Percentiles rank a stretch among this genome's conserved stretches.
phyloP scores from a whole-genome alignment of 2,329 filamentous ascomycete genomes.

The Colletotrichum gigasporum region DNA sequence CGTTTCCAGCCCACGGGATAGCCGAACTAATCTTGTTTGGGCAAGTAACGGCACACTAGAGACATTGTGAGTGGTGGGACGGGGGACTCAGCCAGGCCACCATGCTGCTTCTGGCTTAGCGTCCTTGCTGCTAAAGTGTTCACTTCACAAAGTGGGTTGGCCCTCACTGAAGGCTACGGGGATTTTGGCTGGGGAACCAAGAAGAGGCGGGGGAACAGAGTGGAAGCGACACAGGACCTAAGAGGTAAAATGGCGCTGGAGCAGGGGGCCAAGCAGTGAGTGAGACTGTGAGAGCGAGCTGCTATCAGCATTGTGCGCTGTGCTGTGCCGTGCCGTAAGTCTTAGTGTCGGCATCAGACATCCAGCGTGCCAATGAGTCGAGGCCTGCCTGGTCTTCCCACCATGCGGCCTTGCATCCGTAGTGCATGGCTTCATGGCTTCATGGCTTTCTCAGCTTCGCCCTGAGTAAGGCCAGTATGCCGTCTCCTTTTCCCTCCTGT shows the following conservation, averaged over 20 bases:
- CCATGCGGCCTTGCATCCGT: background rate
- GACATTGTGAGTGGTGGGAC: conserved; percentile 12
- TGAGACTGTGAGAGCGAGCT: no score
- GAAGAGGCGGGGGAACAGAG: background rate
- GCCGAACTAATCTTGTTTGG: background rate
- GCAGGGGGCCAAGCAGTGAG: background rate
- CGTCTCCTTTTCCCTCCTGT: no score
- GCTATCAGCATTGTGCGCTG: no score
- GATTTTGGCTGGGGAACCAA: conserved; percentile 15
- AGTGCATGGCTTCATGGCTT: no score
- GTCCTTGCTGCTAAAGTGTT: background rate
- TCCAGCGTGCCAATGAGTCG: no score
- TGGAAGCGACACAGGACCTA: background rate
- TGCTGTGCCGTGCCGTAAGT: background rate
- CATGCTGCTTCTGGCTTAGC: background rate
- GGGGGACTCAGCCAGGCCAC: background rate
- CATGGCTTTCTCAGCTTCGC: background rate
- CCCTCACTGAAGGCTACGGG: background rate
- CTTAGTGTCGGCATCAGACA: no score
- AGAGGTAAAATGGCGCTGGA: background rate
- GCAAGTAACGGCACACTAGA: background rate
- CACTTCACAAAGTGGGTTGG: background rate
- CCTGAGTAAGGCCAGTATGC: background rate
- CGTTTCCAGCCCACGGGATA: conserved; percentile 8
- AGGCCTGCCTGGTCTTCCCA: background rate